Conservation (phyloP, 148 eudicot species). For the Fallopia convolvulus region DNA sequence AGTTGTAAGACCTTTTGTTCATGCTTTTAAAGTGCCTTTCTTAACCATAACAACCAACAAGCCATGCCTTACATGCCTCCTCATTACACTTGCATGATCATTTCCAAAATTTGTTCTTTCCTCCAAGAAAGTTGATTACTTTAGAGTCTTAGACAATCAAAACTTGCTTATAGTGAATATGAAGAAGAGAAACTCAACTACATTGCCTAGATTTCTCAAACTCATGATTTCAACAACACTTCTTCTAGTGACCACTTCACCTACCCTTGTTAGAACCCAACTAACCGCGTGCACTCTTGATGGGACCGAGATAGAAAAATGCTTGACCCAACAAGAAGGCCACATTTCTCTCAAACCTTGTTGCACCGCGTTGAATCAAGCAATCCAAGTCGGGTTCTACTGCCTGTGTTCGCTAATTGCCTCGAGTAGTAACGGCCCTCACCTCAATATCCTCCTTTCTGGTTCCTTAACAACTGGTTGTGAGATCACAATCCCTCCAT, state of each 20-base stretch:
- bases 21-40: not conserved
- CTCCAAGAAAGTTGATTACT: not conserved
- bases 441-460: not conserved
- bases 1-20: not conserved
- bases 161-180: not conserved
- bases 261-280: not conserved
- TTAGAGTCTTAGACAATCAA: not conserved
- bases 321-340: constrained; percentile 1
- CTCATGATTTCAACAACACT: not conserved
- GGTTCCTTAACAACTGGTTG: not conserved
- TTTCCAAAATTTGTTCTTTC: not conserved
- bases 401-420: not conserved
- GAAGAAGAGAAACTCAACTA: not conserved
- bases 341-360: not conserved
- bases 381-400: not conserved
- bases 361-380: not conserved
- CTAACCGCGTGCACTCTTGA: not conserved
- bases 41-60: not conserved
- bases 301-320: not conserved
- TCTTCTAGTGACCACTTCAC: not conserved
- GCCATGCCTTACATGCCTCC: not conserved
- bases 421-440: not conserved
- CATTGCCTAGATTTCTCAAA: not conserved
- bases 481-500: not conserved
- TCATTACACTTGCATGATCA: not conserved